A percentile compares a stretch with the other conserved stretches of the same genome.
Conservation (phyloP, 169 alveolate genomes). For the Plasmodium sp. region DNA sequence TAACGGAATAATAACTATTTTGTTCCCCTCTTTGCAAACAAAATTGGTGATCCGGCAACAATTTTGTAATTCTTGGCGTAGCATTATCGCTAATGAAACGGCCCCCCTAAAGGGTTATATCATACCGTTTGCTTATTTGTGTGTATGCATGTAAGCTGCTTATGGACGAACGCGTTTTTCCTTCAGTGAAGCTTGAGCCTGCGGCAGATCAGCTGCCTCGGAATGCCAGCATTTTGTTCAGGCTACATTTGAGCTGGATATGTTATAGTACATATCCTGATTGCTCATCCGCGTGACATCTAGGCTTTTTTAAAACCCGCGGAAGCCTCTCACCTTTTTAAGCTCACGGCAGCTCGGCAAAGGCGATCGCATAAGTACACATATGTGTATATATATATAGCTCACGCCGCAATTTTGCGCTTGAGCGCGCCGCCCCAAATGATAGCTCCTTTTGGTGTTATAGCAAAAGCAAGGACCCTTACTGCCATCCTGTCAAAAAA, state of each 20-base stretch:
- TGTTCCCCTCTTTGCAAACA: not conserved
- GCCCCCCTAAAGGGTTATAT: not conserved
- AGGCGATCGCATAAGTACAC: not conserved
- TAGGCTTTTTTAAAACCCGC: not conserved
- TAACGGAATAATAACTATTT: not conserved
- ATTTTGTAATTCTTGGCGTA: not conserved
- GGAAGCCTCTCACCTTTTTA: not conserved
- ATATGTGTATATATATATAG: not conserved
- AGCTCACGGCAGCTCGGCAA: not conserved
- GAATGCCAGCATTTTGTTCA: not conserved
- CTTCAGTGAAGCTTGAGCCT: not conserved
- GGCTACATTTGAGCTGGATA: not conserved
- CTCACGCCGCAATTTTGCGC: not conserved
- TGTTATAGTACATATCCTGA: not conserved
- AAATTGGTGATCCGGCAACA: not conserved
- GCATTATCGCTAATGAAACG: not conserved
- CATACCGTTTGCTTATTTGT: not conserved
- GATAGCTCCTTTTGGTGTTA: not conserved
- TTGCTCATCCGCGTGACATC: not conserved
- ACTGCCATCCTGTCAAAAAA: not conserved
- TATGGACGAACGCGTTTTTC: not conserved
- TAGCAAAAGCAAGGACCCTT: not conserved
- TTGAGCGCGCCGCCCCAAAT: not conserved
- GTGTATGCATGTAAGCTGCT: not conserved
- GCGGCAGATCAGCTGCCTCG: not conserved